Evolutionary conservation across 2,329 filamentous ascomycete genomes (phyloP).

Genomic region (Anisogramma anomala): DNA sequence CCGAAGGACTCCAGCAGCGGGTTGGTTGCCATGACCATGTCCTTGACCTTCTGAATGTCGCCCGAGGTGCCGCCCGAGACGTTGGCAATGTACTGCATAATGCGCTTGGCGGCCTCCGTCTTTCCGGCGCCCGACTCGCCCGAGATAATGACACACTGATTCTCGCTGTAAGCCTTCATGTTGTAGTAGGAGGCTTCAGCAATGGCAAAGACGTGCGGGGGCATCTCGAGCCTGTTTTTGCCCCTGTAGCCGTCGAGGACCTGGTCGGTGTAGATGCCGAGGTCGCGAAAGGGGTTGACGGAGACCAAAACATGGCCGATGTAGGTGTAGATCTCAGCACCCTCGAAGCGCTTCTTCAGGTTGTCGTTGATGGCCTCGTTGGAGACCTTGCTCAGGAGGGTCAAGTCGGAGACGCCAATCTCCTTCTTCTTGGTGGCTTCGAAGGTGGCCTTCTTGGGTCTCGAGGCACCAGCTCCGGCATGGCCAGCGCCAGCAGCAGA

Average conservation of each 20-base stretch:
- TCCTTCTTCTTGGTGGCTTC: constrained; percentile 98
- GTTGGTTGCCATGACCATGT: constrained; percentile 98
- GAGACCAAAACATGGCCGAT: constrained; percentile 99
- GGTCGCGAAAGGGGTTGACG: constrained; percentile 93
- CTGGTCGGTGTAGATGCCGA: constrained; percentile 94
- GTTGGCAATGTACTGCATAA: constrained; percentile 99
- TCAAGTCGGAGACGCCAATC: constrained; percentile 95
- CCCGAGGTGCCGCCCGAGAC: constrained; percentile 78
- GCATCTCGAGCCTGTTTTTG: constrained; percentile 91
- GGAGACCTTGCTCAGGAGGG: constrained; percentile 93
- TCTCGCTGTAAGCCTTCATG: constrained; percentile 99
- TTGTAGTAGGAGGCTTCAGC: constrained; percentile 97
- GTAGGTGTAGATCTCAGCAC: constrained; percentile 97
- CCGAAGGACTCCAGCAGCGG: constrained; percentile 94
- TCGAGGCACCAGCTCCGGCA: constrained; percentile 35
- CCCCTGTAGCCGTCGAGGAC: constrained; percentile 90
- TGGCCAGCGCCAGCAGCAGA: constrained; percentile 30
- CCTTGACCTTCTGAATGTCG: constrained; percentile 92
- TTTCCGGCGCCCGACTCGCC: constrained; percentile 97
- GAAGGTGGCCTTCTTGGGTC: constrained; percentile 91
- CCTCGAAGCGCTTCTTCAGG: constrained; percentile 94
- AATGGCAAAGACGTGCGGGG: constrained; percentile 94
- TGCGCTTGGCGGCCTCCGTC: constrained; percentile 93
- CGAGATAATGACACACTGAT: constrained; percentile 98
- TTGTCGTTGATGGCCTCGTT: constrained; percentile 99